A percentile compares a stretch with the other conserved stretches of the same genome.
phyloP scores from a whole-genome alignment of 2,329 filamentous ascomycete species.

The Neonectria sp. region DNA sequence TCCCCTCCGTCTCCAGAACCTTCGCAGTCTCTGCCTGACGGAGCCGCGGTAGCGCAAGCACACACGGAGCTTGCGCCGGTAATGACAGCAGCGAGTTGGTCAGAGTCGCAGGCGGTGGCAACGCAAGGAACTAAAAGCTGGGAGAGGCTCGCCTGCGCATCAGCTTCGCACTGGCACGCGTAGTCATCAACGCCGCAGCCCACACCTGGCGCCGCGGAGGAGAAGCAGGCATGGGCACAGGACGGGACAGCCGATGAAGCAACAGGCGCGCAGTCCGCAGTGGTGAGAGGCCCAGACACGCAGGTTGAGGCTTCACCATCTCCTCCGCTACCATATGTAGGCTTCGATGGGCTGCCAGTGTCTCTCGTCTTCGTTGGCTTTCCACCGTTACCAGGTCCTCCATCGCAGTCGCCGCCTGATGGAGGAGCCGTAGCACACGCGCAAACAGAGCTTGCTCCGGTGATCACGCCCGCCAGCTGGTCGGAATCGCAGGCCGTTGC shows the following conservation, averaged over 20 bases:
- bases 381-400: conserved; percentile 13
- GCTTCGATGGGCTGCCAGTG: neutral
- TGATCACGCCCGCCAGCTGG: too few species aligned
- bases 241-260: conserved; percentile 46
- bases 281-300: conserved; percentile 17
- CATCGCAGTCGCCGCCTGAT: conserved; percentile 6
- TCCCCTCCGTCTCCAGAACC: too few species aligned
- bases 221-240: conserved; percentile 50
- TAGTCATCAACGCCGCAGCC: conserved; percentile 49
- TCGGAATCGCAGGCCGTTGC: too few species aligned
- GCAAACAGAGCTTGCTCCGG: too few species aligned
- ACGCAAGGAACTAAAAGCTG: conserved; percentile 49
- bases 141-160: conserved; percentile 42
- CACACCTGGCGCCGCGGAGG: conserved; percentile 43
- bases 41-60: conserved; percentile 33
- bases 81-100: conserved; percentile 46
- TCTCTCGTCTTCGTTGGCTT: conserved; percentile 13
- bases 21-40: neutral
- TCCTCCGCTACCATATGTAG: conserved; percentile 22
- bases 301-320: conserved; percentile 32
- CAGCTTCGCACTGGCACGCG: conserved; percentile 48
- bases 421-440: too few species aligned
- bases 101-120: conserved; percentile 44
- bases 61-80: conserved; percentile 46
- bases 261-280: conserved; percentile 43